phyloP scores from a whole-genome alignment of 306 rosid species.

The Cicer cuneatum region DNA sequence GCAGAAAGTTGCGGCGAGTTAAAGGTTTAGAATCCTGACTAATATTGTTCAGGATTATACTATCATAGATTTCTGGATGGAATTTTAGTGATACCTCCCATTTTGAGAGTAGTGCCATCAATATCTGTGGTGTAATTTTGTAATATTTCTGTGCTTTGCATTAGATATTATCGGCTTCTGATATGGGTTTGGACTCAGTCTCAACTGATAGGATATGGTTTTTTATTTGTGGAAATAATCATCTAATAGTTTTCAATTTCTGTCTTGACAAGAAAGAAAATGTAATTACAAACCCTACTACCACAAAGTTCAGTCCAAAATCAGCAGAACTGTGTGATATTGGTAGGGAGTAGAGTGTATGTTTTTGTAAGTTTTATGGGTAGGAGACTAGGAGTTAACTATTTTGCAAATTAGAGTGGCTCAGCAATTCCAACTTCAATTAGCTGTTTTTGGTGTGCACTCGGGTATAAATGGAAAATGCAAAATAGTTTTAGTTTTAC shows the following conservation, averaged over 20 bases:
- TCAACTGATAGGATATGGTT: neutral
- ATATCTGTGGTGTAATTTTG: constrained; percentile 23
- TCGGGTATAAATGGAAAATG: too few species aligned
- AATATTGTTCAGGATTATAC: constrained; percentile 14
- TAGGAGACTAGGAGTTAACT: neutral
- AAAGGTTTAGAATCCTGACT: constrained; percentile 14
- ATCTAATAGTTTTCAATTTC: constrained; percentile 17
- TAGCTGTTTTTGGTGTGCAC: too few species aligned
- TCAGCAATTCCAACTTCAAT: neutral
- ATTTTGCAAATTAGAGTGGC: neutral
- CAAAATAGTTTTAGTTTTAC: too few species aligned
- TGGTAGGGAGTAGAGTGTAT: neutral
- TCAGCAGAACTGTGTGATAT: neutral
- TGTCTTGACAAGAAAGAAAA: neutral
- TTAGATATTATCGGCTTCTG: neutral
- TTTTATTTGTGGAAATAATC: neutral
- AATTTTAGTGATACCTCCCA: constrained; percentile 17
- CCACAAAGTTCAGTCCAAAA: neutral
- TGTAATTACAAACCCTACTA: neutral
- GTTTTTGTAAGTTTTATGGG: neutral
- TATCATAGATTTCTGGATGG: constrained; percentile 1
- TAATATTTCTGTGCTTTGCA: neutral
- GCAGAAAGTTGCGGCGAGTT: constrained; percentile 38
- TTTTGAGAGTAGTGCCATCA: constrained; percentile 29
- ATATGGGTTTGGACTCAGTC: neutral